These are phyloP conservation scores for Arthromyces matolae DNA, from an alignment of 768 basidiomycete genomes.

Conservation along the genomic window DNA sequence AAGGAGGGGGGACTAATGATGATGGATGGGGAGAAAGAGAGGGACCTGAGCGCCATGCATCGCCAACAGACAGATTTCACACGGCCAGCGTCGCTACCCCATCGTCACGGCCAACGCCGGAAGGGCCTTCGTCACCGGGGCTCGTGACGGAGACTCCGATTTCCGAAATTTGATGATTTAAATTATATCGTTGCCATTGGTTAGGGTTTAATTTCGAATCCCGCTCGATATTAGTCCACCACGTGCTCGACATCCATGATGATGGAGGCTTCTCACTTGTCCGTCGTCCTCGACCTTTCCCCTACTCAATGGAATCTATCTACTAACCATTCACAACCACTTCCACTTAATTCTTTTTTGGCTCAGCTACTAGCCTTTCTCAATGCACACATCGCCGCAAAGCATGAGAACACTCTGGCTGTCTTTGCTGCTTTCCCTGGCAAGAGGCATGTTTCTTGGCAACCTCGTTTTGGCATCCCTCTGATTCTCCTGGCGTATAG, in stretches of 20 bases:
- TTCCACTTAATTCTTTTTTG: conserved; percentile 71
- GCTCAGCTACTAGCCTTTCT: conserved; percentile 86
- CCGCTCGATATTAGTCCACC: conserved; percentile 7
- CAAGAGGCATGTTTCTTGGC: conserved; percentile 55
- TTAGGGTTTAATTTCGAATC: conserved; percentile 8
- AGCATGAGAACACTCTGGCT: conserved; percentile 89
- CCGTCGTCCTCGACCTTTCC: conserved; percentile 82
- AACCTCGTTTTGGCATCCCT: conserved; percentile 1
- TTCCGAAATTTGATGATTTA: conserved; percentile 20
- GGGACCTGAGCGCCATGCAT: conserved; percentile 49
- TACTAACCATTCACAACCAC: conserved; percentile 35
- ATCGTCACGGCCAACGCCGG: conserved; percentile 59
- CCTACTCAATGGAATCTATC: conserved; percentile 85
- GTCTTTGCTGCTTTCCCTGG: conserved; percentile 88
- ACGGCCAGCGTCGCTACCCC: conserved; percentile 53
- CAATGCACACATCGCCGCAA: conserved; percentile 87
- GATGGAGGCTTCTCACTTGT: conserved; percentile 56
- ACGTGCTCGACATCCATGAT: conserved; percentile 3
- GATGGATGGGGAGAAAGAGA: conserved; percentile 35
- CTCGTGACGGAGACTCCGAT: conserved; percentile 51
- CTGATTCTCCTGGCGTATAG: conserved; percentile 34
- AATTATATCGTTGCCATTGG: background rate
- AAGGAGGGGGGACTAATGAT: conserved; percentile 27
- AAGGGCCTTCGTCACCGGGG: conserved; percentile 54
- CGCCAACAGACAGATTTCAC: conserved; percentile 54